Conservation (phyloP, 2,329 filamentous ascomycete species). For the Penicillium sp. region DNA sequence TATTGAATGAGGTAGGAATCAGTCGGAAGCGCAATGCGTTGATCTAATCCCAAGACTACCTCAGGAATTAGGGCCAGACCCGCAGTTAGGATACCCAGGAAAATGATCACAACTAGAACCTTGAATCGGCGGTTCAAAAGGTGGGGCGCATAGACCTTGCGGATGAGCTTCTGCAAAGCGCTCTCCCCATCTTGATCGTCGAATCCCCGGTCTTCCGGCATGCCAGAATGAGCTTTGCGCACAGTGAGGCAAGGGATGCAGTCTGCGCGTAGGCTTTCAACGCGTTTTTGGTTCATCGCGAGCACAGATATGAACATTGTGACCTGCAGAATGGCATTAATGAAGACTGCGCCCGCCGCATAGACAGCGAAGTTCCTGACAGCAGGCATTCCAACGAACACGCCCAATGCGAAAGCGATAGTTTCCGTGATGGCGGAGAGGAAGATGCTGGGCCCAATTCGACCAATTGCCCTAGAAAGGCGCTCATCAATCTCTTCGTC, state of each 20-base stretch:
- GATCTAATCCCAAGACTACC: conserved; percentile 86
- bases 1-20: conserved; percentile 95
- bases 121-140: conserved; percentile 83
- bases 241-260: conserved; percentile 90
- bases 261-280: conserved; percentile 86
- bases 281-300: conserved; percentile 86
- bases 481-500: conserved; percentile 86
- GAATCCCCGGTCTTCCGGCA: conserved; percentile 69
- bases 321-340: conserved; percentile 95
- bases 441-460: conserved; percentile 96
- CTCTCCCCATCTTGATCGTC: conserved; percentile 81
- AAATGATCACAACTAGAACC: conserved; percentile 74
- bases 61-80: conserved; percentile 83
- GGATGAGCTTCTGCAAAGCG: conserved; percentile 81
- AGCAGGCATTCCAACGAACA: conserved; percentile 96
- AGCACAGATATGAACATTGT: conserved; percentile 96
- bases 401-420: conserved; percentile 87
- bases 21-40: conserved; percentile 90
- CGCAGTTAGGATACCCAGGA: conserved; percentile 85
- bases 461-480: conserved; percentile 84
- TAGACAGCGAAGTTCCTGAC: conserved; percentile 98
- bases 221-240: conserved; percentile 69
- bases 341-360: conserved; percentile 91
- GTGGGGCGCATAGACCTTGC: conserved; percentile 82
- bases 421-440: conserved; percentile 96